Evolutionary conservation across 257 asterid species (phyloP), one percentile per base, ranked within the genome.

Genomic region (Mentha longifolia): DNA sequence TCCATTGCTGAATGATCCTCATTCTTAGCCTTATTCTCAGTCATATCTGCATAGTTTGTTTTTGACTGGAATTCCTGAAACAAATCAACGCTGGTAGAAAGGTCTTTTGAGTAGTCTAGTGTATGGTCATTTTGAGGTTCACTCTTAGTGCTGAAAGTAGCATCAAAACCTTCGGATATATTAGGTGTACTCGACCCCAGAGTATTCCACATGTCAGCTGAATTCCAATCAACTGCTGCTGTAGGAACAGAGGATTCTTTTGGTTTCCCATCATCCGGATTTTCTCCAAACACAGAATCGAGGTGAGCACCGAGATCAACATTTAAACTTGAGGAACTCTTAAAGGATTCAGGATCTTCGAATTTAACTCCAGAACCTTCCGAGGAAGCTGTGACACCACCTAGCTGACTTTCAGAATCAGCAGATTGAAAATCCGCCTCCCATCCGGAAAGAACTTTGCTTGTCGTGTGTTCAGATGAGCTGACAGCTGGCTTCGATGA

Each of bases 371-470:
- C 78, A 67, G 57, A 55, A 25, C 41, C 74, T 22, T 15, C 56
- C 6, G 56, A 54, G 25, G 54, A 19, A 37, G 68, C 71, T 45
- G 70, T 30, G 49, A 64, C 37, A 71, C 39, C 80, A 70, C 33
- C 57, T 15, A 65, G 77, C 71, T 72, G 76, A 64, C 45, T 74
- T 73, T 74, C 90, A 74, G 77, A 50, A 76, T 76, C 85, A 68
- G 94, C 78, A 64, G 76, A 74, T 70, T 86, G 95, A 76, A 93
- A 93, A 77, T 86, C 93, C 45, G 98, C 96, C 71, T 87, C 83
- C 98, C 98, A 91, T 71, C 74, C 92, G 13, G 95, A 78, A 68
- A 81, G 78, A n/a, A 67, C 82, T 69, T 74, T 82, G 69, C 16
- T 51, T 37, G 60, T 56, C 71, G 74, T 51, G 41, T 64, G 63